These are phyloP conservation scores for Silene uniflora DNA, from an alignment of 148 eudicot genomes.

Conservation along the genomic window DNA sequence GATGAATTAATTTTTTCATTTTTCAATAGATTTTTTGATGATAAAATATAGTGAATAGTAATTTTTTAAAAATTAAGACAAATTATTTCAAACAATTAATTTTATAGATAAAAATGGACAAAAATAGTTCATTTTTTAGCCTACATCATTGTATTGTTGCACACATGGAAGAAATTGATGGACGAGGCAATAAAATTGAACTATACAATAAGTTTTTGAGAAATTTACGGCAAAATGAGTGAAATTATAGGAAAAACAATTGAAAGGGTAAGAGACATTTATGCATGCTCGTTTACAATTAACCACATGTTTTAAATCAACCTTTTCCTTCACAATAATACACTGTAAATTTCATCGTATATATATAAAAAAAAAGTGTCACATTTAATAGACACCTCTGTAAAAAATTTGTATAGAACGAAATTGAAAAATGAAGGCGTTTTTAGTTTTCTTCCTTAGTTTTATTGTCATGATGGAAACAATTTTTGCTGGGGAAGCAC, in stretches of 20 bases:
- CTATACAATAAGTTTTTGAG: not conserved
- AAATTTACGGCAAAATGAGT: not conserved
- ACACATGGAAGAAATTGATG: too few relatives aligned
- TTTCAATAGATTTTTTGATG: too few relatives aligned
- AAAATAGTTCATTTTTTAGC: too few relatives aligned
- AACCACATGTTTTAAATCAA: not conserved
- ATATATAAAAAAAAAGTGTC: not conserved
- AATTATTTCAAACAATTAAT: too few relatives aligned
- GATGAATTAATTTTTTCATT: too few relatives aligned
- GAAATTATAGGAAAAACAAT: not conserved
- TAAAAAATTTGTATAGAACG: not conserved
- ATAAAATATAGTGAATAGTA: too few relatives aligned
- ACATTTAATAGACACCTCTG: not conserved
- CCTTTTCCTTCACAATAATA: not conserved
- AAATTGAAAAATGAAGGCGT: not conserved
- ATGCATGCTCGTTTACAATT: not conserved
- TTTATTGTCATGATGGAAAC: not conserved
- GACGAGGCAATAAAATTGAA: too few relatives aligned
- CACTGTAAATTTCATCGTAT: not conserved
- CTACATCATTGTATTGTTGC: too few relatives aligned
- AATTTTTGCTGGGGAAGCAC: not conserved
- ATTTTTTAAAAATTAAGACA: too few relatives aligned
- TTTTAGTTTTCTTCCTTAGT: not conserved
- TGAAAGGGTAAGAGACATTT: constrained; percentile 2
- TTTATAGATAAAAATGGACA: too few relatives aligned